Conservation (phyloP, 306 rosid species). For the Acacia confusa region DNA sequence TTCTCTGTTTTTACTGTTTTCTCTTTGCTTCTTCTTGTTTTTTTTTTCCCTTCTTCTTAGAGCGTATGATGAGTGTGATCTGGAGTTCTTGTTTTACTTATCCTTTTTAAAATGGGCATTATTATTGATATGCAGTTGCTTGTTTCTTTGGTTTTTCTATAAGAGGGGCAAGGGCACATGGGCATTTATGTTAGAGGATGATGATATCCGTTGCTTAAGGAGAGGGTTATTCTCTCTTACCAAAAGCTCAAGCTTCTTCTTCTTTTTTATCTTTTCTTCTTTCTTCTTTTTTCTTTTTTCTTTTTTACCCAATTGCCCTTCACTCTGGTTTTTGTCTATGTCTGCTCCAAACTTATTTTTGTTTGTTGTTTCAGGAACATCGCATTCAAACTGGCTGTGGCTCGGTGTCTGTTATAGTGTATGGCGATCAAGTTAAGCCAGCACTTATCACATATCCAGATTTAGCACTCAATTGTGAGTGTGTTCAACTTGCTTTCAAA, state of each 20-base stretch:
- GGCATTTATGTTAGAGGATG: conserved; percentile 45
- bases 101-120: conserved; percentile 37
- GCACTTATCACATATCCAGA: conserved; percentile 91
- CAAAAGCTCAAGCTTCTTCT: conserved; percentile 19
- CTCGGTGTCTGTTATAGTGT: conserved; percentile 80
- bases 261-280: not conserved
- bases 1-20: conserved; percentile 26
- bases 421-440: conserved; percentile 90
- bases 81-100: conserved; percentile 41
- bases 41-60: conserved; percentile 2
- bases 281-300: too few relatives aligned
- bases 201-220: conserved; percentile 43
- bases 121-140: conserved; percentile 36
- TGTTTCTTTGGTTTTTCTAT: conserved; percentile 45
- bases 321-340: conserved; percentile 11
- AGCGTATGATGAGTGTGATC: conserved; percentile 40
- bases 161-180: conserved; percentile 57
- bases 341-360: conserved; percentile 23
- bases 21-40: conserved; percentile 29
- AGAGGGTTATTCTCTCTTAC: conserved; percentile 21
- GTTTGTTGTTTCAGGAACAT: conserved; percentile 66
- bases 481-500: conserved; percentile 9
- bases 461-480: conserved; percentile 90
- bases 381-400: conserved; percentile 77
- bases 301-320: not conserved